A percentile compares a stretch with the other conserved stretches of the same genome.
Conservation (phyloP, 768 basidiomycete genomes). For the Chalciporus piperatus region DNA sequence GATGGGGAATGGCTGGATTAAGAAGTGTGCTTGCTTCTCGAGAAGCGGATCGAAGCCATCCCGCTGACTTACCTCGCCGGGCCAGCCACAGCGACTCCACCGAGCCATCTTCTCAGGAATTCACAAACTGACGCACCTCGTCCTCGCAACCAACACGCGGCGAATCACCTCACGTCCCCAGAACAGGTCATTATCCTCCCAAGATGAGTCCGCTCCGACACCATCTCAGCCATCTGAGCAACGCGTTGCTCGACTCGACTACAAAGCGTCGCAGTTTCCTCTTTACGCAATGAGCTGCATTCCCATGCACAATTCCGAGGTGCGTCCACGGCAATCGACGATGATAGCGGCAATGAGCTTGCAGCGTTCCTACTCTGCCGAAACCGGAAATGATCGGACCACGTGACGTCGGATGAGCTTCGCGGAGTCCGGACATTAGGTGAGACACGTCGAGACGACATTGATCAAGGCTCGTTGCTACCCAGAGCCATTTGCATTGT, state of each 20-base stretch:
- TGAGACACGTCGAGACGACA: too few species aligned
- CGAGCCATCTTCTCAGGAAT: constrained; percentile 26
- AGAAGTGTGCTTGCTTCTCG: constrained; percentile 29
- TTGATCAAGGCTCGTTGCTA: background rate
- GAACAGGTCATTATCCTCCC: constrained; percentile 9
- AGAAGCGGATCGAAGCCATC: constrained; percentile 21
- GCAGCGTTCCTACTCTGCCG: background rate
- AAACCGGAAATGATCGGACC: background rate
- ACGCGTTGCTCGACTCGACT: background rate
- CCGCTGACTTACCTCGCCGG: constrained; percentile 16
- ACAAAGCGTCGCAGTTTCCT: background rate
- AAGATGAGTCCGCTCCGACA: background rate
- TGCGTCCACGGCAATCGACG: background rate
- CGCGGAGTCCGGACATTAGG: too few species aligned
- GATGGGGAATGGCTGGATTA: constrained; percentile 20
- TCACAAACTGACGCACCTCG: background rate
- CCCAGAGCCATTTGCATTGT: background rate
- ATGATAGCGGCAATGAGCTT: background rate
- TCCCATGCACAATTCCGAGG: background rate
- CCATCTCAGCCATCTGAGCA: background rate
- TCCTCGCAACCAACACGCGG: background rate
- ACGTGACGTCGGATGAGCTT: background rate
- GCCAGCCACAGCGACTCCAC: constrained; percentile 28
- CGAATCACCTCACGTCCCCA: background rate
- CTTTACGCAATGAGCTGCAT: background rate